Evolutionary conservation across 176 grass and related monocot species (phyloP), one percentile per base, ranked within the genome.

Genomic region (Secale cereale): DNA sequence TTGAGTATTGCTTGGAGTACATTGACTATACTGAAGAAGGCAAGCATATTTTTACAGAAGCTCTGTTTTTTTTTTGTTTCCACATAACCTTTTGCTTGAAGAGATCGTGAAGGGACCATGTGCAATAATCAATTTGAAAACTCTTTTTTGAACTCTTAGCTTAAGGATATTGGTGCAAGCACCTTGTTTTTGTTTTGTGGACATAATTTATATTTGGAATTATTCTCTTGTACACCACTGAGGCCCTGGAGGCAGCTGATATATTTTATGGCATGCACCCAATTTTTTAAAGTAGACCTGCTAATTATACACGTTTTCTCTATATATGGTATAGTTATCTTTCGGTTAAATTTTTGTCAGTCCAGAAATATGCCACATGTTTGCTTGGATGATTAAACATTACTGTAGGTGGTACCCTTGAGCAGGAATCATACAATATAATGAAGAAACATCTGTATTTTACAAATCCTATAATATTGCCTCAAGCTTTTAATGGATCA

Each of bases 11-110:
- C 32, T 81, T 94, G 77, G 70, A 94, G 57, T 94, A 88, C 45
- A 74, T 70, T 79, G 92, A 94, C 35, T 97, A 86, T 81, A 66
- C 82, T 35, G 91, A 52, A 7, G 79, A 97, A 87, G 59, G 92
- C 94, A 88, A 88, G 82, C 35, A 40, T 69, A 60, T 65, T 6
- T 78, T 85, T 35, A 65, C 89, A 2, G 37, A n/a, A 75, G 40
- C 37, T 26, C 70, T 86, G 16, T 83, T 12, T 4, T 45, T 45
- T 31, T 84, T 78, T 70, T 2, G 30, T 74, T 46, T 80, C 31
- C 62, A 66, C 62, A 60, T 32, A 52, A 57, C 3, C 15, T 33
- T 20, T 63, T 57, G 60, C 50, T 32, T 74, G 59, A 32, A 66
- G 30, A 79, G 29, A 64, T 56, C 28, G 35, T 31, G 48, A 79